These are phyloP conservation scores for Xerocomellus amylosporus DNA, from an alignment of 768 basidiomycete genomes.

Conservation along the genomic window DNA sequence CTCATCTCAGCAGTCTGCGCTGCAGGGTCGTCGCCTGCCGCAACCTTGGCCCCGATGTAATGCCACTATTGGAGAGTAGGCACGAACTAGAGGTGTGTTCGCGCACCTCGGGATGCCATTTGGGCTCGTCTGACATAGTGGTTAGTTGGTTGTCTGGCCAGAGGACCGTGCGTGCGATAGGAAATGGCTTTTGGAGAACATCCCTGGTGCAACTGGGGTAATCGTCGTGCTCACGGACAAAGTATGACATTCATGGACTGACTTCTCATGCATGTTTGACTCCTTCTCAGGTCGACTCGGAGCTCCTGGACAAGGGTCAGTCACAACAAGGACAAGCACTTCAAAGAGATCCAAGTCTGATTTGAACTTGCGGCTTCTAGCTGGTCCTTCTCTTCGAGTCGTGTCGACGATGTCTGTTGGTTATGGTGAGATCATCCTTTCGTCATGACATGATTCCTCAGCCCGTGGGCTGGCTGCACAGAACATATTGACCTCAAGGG, in stretches of 20 bases:
- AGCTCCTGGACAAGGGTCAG: slow-evolving; percentile 47
- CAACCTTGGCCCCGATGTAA: slow-evolving; percentile 59
- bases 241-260: slow-evolving; percentile 36
- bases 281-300: slow-evolving; percentile 59
- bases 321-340: not conserved
- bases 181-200: slow-evolving; percentile 72
- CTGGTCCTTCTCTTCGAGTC: slow-evolving; percentile 72
- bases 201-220: slow-evolving; percentile 60
- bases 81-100: slow-evolving; percentile 52
- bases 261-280: not conserved
- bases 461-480: slow-evolving; percentile 28
- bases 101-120: not conserved
- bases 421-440: slow-evolving; percentile 51
- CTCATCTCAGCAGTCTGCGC: slow-evolving; percentile 23
- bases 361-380: slow-evolving; percentile 35
- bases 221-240: slow-evolving; percentile 70
- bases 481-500: slow-evolving; percentile 77
- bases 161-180: slow-evolving; percentile 57
- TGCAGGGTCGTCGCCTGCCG: slow-evolving; percentile 56
- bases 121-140: not conserved
- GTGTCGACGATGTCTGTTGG: slow-evolving; percentile 94
- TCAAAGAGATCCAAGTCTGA: not conserved
- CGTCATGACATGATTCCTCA: not conserved
- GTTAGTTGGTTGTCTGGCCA: slow-evolving; percentile 48
- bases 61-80: slow-evolving; percentile 51